phyloP scores from a whole-genome alignment of 805 yeast genomes.

The Pichia heedii region DNA sequence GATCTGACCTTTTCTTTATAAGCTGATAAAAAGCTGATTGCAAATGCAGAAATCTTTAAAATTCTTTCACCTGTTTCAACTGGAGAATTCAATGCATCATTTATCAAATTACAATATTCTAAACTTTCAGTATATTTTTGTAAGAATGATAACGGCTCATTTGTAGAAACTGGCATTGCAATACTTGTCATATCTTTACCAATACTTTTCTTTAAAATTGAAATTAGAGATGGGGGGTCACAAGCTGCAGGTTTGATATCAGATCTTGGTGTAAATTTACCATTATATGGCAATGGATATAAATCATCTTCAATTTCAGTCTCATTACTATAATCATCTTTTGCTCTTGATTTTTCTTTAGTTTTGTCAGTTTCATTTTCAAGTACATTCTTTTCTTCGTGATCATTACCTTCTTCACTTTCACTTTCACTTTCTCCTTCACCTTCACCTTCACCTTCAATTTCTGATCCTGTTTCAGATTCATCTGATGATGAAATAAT shows the following conservation, averaged over 20 bases:
- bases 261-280: constrained; percentile 41
- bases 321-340: neutral
- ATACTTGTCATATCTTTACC: constrained; percentile 82
- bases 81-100: constrained; percentile 44
- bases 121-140: constrained; percentile 73
- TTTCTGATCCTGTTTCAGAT: neutral
- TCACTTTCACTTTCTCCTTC: neutral
- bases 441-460: neutral
- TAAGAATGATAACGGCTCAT: constrained; percentile 81
- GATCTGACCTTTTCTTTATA: constrained; percentile 68
- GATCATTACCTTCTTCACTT: neutral
- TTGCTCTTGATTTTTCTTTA: neutral
- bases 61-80: constrained; percentile 49
- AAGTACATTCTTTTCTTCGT: too few species aligned
- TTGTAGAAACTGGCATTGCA: constrained; percentile 89
- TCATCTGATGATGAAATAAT: neutral
- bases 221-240: constrained; percentile 74
- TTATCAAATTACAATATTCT: constrained; percentile 65
- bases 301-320: constrained; percentile 27
- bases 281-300: constrained; percentile 58
- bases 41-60: constrained; percentile 71
- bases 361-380: neutral
- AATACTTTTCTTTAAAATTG: constrained; percentile 78
- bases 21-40: constrained; percentile 63
- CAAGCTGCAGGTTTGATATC: constrained; percentile 51